Evolutionary conservation across 495 filamentous ascomycete genomes (phyloP), one percentile per base, ranked within the genome.

Genomic region (Bacidia gigantensis): DNA sequence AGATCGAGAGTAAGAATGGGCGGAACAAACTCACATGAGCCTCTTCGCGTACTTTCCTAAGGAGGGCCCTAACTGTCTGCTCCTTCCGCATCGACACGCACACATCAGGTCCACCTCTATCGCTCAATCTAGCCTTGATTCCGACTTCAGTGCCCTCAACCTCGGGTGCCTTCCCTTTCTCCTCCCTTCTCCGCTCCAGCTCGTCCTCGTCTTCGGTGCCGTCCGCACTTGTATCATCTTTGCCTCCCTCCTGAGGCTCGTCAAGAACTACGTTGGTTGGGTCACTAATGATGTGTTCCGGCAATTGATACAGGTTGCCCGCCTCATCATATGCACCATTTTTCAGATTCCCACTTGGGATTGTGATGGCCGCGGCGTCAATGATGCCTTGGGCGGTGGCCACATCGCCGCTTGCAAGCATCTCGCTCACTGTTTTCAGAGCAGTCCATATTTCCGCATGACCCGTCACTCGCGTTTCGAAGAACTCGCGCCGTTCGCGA

Each of bases 391-490:
- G 89, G 24, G 89, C 88, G 2, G 83, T 89, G 11, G 63, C 72
- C 2, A 87, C 56, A n/a, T 83, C 75, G 10, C 64, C 67, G 2
- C 60, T 57, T 65, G 79, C 81, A 56, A 93, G 58, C 17, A 85
- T 65, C 50, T 84, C 76, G 12, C 84, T 67, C 0, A 81, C 84
- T 0, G 77, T 67, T 24, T 73, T 73, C 11, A 95, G 55, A 1
- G 86, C 83, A 38, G 74, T 75, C 89, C 89, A 97, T 39, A 89
- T 71, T 58, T 94, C 86, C 12, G 73, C 55, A 3, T 78, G 73
- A 10, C 88, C 87, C 3, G 82, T 82, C 2, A 92, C 85, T 26
- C 86, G 69, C 2, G 89, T 97, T 50, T 89, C 84, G 57, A 87
- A 92, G 67, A 88, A 92, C 52, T 86, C 86, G 22, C 65, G 63